Percentiles rank a stretch among this genome's conserved stretches.
Evolutionary conservation across 108 stramenopile species (phyloP).

Genomic region (Fistulifera solaris): DNA sequence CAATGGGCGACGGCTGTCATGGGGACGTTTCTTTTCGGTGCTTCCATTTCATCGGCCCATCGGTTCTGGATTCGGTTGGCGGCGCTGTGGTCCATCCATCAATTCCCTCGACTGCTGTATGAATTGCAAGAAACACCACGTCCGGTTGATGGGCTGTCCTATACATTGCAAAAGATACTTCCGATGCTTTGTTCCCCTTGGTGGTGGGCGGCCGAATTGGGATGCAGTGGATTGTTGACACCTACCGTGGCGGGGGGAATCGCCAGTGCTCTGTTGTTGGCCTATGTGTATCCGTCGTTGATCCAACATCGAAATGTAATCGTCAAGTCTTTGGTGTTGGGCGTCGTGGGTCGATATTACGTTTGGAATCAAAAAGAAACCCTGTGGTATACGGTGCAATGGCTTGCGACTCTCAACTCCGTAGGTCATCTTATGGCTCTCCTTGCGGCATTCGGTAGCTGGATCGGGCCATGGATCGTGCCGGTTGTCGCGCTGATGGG

Average conservation of each 20-base stretch:
- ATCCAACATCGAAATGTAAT: background rate
- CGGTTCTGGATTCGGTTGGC: background rate
- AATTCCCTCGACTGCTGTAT: background rate
- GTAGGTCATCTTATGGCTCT: no score
- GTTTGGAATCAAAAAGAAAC: background rate
- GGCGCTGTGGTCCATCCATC: background rate
- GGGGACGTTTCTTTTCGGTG: background rate
- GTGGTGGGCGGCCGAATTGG: background rate
- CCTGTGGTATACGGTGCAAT: background rate
- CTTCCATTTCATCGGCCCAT: background rate
- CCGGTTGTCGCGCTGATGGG: background rate
- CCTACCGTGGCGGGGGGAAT: no score
- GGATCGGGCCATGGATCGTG: background rate
- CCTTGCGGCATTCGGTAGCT: background rate
- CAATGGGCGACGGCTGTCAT: slow-evolving; percentile 2
- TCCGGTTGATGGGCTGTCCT: background rate
- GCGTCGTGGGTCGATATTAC: background rate
- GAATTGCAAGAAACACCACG: slow-evolving; percentile 1
- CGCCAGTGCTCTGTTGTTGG: background rate
- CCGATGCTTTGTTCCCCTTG: background rate
- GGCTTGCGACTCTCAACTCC: no score
- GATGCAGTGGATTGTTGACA: no score
- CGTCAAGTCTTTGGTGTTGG: background rate
- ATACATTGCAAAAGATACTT: background rate
- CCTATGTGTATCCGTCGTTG: background rate